Percentiles rank a stretch among this genome's conserved stretches.
Evolutionary conservation across 768 basidiomycete species (phyloP).

Genomic region (Obba rivulosa): DNA sequence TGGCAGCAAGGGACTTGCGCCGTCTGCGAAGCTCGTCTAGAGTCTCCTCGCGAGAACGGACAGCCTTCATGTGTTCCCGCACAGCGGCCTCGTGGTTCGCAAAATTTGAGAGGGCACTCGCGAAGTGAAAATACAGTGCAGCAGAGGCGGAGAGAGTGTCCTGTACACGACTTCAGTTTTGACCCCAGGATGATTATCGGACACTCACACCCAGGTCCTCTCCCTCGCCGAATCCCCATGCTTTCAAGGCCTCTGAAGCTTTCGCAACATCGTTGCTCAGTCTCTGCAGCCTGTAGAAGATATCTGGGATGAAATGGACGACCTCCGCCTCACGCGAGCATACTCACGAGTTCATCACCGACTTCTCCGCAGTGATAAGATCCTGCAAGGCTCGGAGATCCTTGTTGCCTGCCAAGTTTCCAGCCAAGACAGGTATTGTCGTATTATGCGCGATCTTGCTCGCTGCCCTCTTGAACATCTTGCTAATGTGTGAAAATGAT

Average conservation of each 20-base stretch:
- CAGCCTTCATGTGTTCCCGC: slow-evolving; percentile 69
- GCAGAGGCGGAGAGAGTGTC: slow-evolving; percentile 72
- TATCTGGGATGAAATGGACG: neutral
- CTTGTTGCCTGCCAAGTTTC: slow-evolving; percentile 67
- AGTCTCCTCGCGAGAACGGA: slow-evolving; percentile 79
- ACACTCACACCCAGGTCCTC: slow-evolving; percentile 70
- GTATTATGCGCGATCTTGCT: slow-evolving; percentile 88
- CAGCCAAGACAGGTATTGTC: slow-evolving; percentile 62
- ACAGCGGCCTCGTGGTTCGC: slow-evolving; percentile 66
- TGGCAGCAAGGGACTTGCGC: slow-evolving; percentile 56
- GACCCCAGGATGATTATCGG: neutral
- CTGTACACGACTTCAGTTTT: slow-evolving; percentile 30
- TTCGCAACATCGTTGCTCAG: slow-evolving; percentile 61
- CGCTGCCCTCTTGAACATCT: slow-evolving; percentile 75
- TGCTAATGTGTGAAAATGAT: no score
- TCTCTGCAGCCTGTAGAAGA: slow-evolving; percentile 39
- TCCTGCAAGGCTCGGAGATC: slow-evolving; percentile 82
- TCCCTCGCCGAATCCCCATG: slow-evolving; percentile 76
- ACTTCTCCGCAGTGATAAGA: slow-evolving; percentile 85
- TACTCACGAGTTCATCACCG: slow-evolving; percentile 66
- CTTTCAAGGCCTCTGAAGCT: slow-evolving; percentile 64
- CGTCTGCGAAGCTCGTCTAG: slow-evolving; percentile 73
- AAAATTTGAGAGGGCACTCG: slow-evolving; percentile 62
- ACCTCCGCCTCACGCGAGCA: neutral
- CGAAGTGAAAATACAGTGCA: slow-evolving; percentile 60